Conservation (phyloP, 2,329 filamentous ascomycete species). For the Dactylonectria macrodidyma region DNA sequence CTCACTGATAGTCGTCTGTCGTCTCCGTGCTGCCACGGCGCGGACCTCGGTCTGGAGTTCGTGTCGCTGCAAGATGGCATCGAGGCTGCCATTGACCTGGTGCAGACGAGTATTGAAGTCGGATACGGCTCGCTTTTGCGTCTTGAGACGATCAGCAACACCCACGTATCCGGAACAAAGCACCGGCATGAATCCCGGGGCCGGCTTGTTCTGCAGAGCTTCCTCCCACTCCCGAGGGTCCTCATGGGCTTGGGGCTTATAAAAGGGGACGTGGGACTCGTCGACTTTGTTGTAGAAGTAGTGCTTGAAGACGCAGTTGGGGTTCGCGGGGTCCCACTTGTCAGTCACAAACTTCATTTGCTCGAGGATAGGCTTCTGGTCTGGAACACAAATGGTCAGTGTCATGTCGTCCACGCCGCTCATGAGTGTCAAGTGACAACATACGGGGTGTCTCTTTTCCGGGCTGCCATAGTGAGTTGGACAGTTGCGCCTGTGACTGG, state of each 20-base stretch:
- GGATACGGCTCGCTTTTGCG: constrained; percentile 78
- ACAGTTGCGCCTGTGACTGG: constrained; percentile 63
- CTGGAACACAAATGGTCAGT: constrained; percentile 43
- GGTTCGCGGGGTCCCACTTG: constrained; percentile 81
- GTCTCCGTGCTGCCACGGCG: constrained; percentile 79
- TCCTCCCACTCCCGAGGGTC: constrained; percentile 88
- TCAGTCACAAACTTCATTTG: constrained; percentile 79
- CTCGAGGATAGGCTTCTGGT: constrained; percentile 80
- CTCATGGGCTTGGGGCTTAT: constrained; percentile 78
- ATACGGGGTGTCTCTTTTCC: constrained; percentile 66
- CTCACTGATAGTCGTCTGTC: constrained; percentile 81
- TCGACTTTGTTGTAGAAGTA: constrained; percentile 93
- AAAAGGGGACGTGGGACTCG: constrained; percentile 81
- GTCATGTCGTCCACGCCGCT: neutral
- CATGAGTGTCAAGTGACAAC: constrained; percentile 32
- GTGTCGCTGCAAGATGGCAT: constrained; percentile 81
- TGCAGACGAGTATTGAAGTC: constrained; percentile 82
- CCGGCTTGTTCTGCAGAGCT: constrained; percentile 84
- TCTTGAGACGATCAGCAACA: constrained; percentile 79
- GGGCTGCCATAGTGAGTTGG: constrained; percentile 68
- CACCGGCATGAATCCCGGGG: constrained; percentile 82
- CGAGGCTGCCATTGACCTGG: constrained; percentile 83
- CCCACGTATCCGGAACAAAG: constrained; percentile 81
- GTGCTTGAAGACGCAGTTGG: constrained; percentile 82
- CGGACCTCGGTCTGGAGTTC: constrained; percentile 83